Conservation (phyloP, 257 asterid species). For the Plectranthus barbatus region DNA sequence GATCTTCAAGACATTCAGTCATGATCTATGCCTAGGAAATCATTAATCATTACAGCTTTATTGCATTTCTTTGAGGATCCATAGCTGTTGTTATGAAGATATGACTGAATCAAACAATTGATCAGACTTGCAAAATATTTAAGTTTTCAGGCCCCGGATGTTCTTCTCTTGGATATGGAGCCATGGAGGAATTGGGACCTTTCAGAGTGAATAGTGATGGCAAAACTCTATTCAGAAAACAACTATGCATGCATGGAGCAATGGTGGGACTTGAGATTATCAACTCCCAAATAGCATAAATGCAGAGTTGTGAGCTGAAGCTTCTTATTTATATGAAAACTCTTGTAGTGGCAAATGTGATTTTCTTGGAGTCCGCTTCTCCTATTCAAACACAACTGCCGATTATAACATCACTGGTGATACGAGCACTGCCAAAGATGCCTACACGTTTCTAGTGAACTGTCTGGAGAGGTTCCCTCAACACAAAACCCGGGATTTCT, state of each 20-base stretch:
- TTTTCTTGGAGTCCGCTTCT: slow-evolving; percentile 52
- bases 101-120: background rate
- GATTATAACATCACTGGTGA: slow-evolving; percentile 24
- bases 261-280: slow-evolving; percentile 18
- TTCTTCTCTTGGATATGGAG: slow-evolving; percentile 42
- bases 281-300: background rate
- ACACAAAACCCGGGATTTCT: slow-evolving; percentile 29
- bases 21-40: too few species aligned
- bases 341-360: slow-evolving; percentile 32
- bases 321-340: background rate
- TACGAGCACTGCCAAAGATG: slow-evolving; percentile 26
- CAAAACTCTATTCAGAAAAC: slow-evolving; percentile 28
- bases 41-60: too few species aligned
- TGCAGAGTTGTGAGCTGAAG: background rate
- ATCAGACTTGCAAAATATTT: background rate
- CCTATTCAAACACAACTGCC: slow-evolving; percentile 34
- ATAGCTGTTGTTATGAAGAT: too few species aligned
- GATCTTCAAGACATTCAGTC: too few species aligned
- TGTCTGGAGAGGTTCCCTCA: slow-evolving; percentile 45
- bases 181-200: slow-evolving; percentile 42
- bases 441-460: slow-evolving; percentile 30
- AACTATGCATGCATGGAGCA: slow-evolving; percentile 34
- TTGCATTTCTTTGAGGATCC: too few species aligned
- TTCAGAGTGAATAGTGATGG: slow-evolving; percentile 37
- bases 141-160: slow-evolving; percentile 38